Evolutionary conservation across 495 filamentous ascomycete genomes (phyloP).

Genomic region (Penicillium bovifimosum): DNA sequence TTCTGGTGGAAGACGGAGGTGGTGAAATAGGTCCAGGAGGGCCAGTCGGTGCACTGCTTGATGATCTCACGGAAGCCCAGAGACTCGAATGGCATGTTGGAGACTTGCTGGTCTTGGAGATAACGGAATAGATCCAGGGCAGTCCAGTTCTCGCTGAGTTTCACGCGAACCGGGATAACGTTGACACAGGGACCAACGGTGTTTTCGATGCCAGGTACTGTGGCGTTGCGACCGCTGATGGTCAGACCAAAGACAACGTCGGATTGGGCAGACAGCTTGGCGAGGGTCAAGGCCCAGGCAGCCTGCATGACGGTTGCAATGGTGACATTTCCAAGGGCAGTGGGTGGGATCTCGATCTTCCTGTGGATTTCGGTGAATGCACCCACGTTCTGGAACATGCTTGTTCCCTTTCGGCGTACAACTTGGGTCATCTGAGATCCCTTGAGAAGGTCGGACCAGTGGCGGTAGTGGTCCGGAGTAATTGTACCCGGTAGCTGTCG

Average conservation of each 20-base stretch:
- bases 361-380: conserved; percentile 35
- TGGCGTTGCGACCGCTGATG: conserved; percentile 52
- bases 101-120: conserved; percentile 55
- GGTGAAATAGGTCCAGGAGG: conserved; percentile 44
- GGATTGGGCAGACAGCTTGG: conserved; percentile 42
- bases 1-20: conserved; percentile 48
- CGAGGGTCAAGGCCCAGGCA: conserved; percentile 50
- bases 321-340: conserved; percentile 45
- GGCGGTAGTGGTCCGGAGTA: conserved; percentile 50
- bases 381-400: conserved; percentile 35
- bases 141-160: conserved; percentile 44
- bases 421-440: conserved; percentile 45
- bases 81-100: conserved; percentile 54
- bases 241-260: conserved; percentile 54
- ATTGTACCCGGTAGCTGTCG: conserved; percentile 42
- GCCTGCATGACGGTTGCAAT: conserved; percentile 53
- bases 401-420: conserved; percentile 32
- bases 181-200: conserved; percentile 57
- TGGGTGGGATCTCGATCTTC: conserved; percentile 36
- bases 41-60: conserved; percentile 54
- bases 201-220: conserved; percentile 47
- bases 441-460: conserved; percentile 40
- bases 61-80: conserved; percentile 57
- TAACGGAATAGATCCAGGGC: conserved; percentile 48
- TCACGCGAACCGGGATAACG: conserved; percentile 52